These are phyloP conservation scores for Clohesyomyces aquaticus DNA, from an alignment of 495 filamentous ascomycete species.

Conservation along the genomic window DNA sequence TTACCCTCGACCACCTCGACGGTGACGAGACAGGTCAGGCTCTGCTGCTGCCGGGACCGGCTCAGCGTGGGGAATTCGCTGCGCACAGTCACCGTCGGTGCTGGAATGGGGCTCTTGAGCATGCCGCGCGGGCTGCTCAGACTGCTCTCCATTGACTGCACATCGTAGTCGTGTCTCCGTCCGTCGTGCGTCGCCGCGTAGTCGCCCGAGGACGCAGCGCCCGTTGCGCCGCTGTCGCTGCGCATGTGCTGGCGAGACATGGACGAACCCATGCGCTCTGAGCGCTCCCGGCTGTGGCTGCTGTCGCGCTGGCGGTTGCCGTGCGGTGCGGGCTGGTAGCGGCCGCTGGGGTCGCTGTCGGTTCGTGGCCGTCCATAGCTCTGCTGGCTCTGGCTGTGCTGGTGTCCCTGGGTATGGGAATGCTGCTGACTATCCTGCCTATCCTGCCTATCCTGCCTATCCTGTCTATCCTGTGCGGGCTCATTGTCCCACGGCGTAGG, in stretches of 20 bases:
- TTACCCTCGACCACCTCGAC: conserved; percentile 93
- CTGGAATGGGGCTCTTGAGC: conserved; percentile 86
- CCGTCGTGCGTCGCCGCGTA: conserved; percentile 65
- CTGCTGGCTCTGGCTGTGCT: conserved; percentile 36
- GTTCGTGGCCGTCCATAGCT: conserved; percentile 50
- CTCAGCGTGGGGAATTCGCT: conserved; percentile 96
- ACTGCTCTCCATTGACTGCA: conserved; percentile 93
- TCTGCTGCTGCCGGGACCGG: conserved; percentile 91
- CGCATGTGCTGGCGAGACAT: conserved; percentile 61
- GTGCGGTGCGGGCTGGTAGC: conserved; percentile 37
- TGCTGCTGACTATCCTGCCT: background rate
- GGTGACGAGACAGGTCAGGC: conserved; percentile 89
- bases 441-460: conserved; percentile 34
- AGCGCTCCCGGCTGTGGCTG: conserved; percentile 43
- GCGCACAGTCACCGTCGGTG: conserved; percentile 87
- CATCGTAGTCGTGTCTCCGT: conserved; percentile 89
- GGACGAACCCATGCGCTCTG: conserved; percentile 60
- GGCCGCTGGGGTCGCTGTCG: conserved; percentile 41
- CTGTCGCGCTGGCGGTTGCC: conserved; percentile 37
- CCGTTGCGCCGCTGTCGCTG: conserved; percentile 76
- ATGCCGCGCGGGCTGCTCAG: conserved; percentile 72
- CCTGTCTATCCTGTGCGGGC: conserved; percentile 49
- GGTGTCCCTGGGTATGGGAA: background rate
- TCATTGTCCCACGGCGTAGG: conserved; percentile 64
- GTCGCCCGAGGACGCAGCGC: conserved; percentile 66